Evolutionary conservation across 768 basidiomycete genomes (phyloP), one percentile per base, ranked within the genome.

Genomic region (Pulveroboletus sp.): DNA sequence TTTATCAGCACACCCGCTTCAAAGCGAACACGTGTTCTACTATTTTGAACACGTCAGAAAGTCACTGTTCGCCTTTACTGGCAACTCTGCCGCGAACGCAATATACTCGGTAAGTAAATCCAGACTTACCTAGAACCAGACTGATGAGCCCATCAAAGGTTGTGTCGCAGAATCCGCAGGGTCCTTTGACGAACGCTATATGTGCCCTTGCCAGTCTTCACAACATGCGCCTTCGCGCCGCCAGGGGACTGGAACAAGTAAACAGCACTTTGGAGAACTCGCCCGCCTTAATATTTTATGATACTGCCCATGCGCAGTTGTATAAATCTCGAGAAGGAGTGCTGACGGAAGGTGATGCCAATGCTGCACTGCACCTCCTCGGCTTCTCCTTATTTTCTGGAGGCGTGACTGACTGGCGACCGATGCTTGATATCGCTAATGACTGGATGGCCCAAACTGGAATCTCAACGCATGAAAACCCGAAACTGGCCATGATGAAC

Each of bases 161-260:
- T 46, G 78, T 88, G 49, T 69, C 80, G 36, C 73, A 80, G 60
- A 78, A 88, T 46, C 85, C 85, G 18, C 77, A 76, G 47, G 87
- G 89, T 39, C 78, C 85, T 2, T 78, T 89, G 38, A 80, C 85
- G 6, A 79, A 81, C 63, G 83, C 87, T 6, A 76, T 89, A 32
- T 86, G 83, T 66, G 86, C 89, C n/a, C 73, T 90, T 42, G 80
- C 86, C 38, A 80, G 79, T 59, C 74, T 89, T 36, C 86, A 90
- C 64, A 77, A 77, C 58, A 80, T 77, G 52, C 78, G 78, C 43
- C 74, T 77, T 67, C 81, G 80, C 32, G 74, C 82, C 27, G 75
- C 81, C 24, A 78, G 80, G 53, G 84, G 84, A n/a, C 66, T 80
- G 41, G 79, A 86, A 60, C 69, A 76, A 41, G 73, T 76, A 30